These are phyloP conservation scores for Microdochium nivale DNA, from an alignment of 2,329 filamentous ascomycete genomes.

Conservation along the genomic window DNA sequence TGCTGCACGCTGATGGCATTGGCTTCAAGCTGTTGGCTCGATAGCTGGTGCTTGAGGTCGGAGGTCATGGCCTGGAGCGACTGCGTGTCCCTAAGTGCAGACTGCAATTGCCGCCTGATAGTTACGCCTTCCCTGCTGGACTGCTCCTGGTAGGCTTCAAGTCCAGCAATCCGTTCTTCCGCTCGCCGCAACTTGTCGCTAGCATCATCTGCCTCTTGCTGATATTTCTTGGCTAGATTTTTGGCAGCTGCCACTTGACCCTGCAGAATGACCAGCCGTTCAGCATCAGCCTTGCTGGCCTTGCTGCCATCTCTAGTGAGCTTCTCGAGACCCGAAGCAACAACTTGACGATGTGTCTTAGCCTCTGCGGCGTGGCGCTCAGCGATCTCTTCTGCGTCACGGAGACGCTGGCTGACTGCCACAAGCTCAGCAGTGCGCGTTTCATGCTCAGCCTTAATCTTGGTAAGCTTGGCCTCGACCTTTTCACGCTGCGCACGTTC, in stretches of 20 bases:
- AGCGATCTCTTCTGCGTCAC: conserved; percentile 79
- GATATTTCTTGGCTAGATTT: conserved; percentile 75
- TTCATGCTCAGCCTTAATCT: conserved; percentile 77
- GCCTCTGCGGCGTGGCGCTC: conserved; percentile 85
- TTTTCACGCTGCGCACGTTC: conserved; percentile 69
- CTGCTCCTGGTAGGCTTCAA: conserved; percentile 96
- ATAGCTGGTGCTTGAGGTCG: conserved; percentile 73
- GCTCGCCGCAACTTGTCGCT: conserved; percentile 85
- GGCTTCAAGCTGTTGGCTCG: conserved; percentile 84
- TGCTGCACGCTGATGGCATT: conserved; percentile 90
- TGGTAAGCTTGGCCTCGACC: conserved; percentile 67
- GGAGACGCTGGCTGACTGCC: conserved; percentile 61
- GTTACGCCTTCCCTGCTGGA: conserved; percentile 86
- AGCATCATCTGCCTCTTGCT: conserved; percentile 76
- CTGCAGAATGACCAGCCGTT: conserved; percentile 67
- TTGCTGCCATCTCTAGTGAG: conserved; percentile 47
- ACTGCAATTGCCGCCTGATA: conserved; percentile 83
- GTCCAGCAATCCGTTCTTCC: conserved; percentile 91
- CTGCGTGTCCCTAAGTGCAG: conserved; percentile 74
- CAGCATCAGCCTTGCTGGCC: conserved; percentile 41
- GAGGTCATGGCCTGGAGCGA: conserved; percentile 71
- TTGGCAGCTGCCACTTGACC: conserved; percentile 73
- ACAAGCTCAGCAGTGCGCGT: conserved; percentile 71
- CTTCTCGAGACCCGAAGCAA: conserved; percentile 75
- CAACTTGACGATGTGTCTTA: conserved; percentile 70